Evolutionary conservation across 2,329 filamentous ascomycete species (phyloP), one percentile per base, ranked within the genome.

Genomic region (Aspergillus nomiae): DNA sequence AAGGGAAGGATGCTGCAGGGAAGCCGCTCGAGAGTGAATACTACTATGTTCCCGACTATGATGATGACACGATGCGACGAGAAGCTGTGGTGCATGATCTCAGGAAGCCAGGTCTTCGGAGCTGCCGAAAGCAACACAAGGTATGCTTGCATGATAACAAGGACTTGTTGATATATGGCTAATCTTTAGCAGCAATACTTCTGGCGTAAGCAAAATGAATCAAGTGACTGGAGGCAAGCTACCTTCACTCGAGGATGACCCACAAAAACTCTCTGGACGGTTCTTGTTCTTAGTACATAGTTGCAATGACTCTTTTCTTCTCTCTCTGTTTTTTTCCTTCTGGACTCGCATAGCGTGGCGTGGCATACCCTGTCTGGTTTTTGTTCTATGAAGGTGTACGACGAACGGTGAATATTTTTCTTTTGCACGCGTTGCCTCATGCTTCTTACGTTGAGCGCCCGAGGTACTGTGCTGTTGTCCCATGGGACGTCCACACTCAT

Each of bases 71-170:
- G 66, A 87, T 90, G 74, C 87, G 94, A 63, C 87, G 91, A 58
- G 86, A 92, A 59, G 91, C 93, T 26, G 92, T 97, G 16, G 92
- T 94, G 1, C 89, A 94, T 69, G 92, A 92, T 59, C 82, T 97
- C 75, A 86, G 92, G 61, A 97, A 96, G 80, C 94, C 94, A 50
- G 95, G 92, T 71, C 81, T 99, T 72, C 86, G 95, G 69, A 90
- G 89, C 73, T 97, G 95, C 74, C 87, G 95, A 73, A 98, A 97
- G 81, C 92, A 95, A 76, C 95, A 99, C 80, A 98, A 98, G 92
- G 94, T 98, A 86, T 74, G 83, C 28, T 56, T 53, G 36, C 28
- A 57, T 58, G 46, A 36, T 36, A 56, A 60, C 24, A 10, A n/a
- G 45, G 34, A 58, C 38, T 36, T 32, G 50, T 58, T 21, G 26